These are phyloP conservation scores for Mycena polygramma DNA, from an alignment of 768 basidiomycete species.

Conservation along the genomic window DNA sequence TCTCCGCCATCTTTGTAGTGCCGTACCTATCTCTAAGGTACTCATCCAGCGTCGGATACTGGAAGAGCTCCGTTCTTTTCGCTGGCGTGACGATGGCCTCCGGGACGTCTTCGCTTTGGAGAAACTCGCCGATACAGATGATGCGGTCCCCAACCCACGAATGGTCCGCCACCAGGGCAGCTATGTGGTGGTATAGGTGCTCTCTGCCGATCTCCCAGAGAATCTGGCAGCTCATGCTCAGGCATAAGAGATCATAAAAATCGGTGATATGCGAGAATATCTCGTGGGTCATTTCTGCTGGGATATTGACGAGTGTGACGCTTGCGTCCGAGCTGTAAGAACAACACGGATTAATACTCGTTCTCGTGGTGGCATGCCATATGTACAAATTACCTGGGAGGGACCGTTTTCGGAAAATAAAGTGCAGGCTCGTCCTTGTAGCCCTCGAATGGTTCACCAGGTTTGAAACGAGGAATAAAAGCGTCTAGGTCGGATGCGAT, in stretches of 20 bases:
- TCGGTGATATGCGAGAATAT: neutral
- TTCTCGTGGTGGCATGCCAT: neutral
- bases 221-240: slow-evolving; percentile 16
- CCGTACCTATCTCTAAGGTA: no score
- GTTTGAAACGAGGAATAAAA: neutral
- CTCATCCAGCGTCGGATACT: no score
- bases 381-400: neutral
- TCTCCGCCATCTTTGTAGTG: no score
- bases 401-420: neutral
- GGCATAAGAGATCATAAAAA: neutral
- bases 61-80: slow-evolving; percentile 3
- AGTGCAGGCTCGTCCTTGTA: no score
- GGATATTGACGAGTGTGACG: slow-evolving; percentile 2
- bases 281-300: slow-evolving; percentile 4
- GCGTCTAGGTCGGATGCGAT: slow-evolving; percentile 14
- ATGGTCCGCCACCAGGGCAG: neutral
- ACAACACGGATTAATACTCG: neutral
- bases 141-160: slow-evolving; percentile 36
- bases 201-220: slow-evolving; percentile 16
- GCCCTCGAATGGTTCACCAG: neutral
- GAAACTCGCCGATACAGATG: slow-evolving; percentile 39
- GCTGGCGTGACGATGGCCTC: neutral
- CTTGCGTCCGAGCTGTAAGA: neutral
- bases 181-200: slow-evolving; percentile 3
- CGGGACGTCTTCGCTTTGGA: slow-evolving; percentile 20